Evolutionary conservation across 2,329 filamentous ascomycete species (phyloP), one percentile per base, ranked within the genome.

Genomic region (Fusarium zealandicum): DNA sequence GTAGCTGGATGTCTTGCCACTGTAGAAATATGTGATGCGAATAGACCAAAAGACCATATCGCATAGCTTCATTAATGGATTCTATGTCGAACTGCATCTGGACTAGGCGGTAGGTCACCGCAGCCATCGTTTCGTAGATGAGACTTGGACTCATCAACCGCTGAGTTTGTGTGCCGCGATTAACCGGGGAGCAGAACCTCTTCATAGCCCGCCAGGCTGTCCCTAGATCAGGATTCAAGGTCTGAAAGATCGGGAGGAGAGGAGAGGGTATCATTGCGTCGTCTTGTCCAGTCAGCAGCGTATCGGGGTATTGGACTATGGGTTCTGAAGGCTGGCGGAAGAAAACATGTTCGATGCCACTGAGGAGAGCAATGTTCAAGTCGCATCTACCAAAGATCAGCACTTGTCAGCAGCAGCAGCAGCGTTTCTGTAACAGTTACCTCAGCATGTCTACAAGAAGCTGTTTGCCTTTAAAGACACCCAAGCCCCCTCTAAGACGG

Each of bases 41-140:
- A 43, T 75, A 77, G 13, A 69, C 69, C 1, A 79, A 54, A 1
- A 79, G 64, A 13, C 75, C 74, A 8, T 75, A 67, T 3, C 75
- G 73, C 10, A 79, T 58, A 1, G 67, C 63, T 57, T 78, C 75
- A 30, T 75, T 59, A 5, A 61, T 39, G 1, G 70, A 70, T 11
- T 59, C 62, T 2, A 22, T 13, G 6, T 64, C 52, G 48, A 72
- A 73, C 4, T 47, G 41, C 67, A 73, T 72, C 28, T 66, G 38
- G 14, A 78, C 58, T 3, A 79, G 68, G 3, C 71, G 74, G 58
- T 79, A 80, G 64, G 74, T 73, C 22, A 75, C 67, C 13, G 75
- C 72, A 3, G 64, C 58, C 73, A 78, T 77, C 18, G 69, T 61
- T 22, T 61, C 49, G 11, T 68, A 46, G 16, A 70, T 63, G 4